phyloP scores from a whole-genome alignment of 1,139 yeast species.

The Taiozyma sp. region DNA sequence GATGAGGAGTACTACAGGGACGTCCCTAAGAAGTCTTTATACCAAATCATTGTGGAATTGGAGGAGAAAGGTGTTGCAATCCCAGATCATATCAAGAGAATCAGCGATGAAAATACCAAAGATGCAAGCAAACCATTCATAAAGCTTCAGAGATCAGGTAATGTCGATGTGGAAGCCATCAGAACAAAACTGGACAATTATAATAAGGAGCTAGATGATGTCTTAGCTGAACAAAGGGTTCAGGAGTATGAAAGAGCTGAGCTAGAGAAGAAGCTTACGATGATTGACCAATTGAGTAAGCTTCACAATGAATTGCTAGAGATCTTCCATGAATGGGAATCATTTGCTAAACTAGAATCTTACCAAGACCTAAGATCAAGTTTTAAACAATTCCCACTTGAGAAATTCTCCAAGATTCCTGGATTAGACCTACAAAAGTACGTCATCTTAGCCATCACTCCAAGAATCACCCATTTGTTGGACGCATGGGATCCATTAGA shows the following conservation, averaged over 20 bases:
- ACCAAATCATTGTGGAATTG: constrained; percentile 33
- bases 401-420: background rate
- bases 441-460: constrained; percentile 27
- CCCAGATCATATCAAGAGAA: constrained; percentile 24
- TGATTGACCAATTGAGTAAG: background rate
- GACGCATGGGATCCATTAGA: constrained; percentile 34
- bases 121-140: constrained; percentile 11
- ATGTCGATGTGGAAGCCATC: constrained; percentile 13
- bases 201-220: constrained; percentile 15
- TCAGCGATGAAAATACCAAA: constrained; percentile 11
- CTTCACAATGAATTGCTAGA: background rate
- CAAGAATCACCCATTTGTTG: constrained; percentile 23
- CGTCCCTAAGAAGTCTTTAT: constrained; percentile 24
- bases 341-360: background rate
- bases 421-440: constrained; percentile 22
- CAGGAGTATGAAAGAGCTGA: constrained; percentile 2
- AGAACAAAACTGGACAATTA: constrained; percentile 21
- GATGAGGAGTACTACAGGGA: constrained; percentile 22
- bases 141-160: constrained; percentile 14
- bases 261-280: background rate
- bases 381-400: background rate
- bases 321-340: background rate
- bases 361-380: background rate
- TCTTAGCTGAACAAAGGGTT: constrained; percentile 6
- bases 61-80: constrained; percentile 32